Evolutionary conservation across 495 filamentous ascomycete genomes (phyloP).

Genomic region (Aspergillus baeticus): DNA sequence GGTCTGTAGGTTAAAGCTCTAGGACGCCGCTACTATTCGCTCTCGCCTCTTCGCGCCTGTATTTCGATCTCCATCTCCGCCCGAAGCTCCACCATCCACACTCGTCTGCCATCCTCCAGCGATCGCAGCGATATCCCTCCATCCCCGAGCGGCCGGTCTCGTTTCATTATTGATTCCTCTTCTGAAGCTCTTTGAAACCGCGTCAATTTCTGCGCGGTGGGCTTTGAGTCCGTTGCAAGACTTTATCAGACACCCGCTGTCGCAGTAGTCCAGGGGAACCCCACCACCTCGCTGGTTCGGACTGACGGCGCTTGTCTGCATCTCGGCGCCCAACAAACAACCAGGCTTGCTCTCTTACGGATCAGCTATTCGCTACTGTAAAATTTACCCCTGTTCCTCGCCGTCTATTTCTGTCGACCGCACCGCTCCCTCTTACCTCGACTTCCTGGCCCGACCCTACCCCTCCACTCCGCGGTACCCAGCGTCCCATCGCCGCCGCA

Average conservation of each 20-base stretch:
- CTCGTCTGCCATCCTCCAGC: not conserved
- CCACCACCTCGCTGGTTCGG: constrained; percentile 17
- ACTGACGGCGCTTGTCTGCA: constrained; percentile 21
- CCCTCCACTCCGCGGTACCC: constrained; percentile 4
- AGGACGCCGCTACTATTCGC: not conserved
- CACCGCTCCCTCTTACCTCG: constrained; percentile 3
- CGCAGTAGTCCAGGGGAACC: constrained; percentile 12
- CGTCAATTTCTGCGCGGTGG: not conserved
- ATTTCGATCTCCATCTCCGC: constrained; percentile 8
- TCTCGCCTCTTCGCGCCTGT: not conserved
- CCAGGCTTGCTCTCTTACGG: not conserved
- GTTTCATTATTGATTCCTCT: not conserved
- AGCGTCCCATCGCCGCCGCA: constrained; percentile 11
- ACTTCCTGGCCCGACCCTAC: constrained; percentile 2
- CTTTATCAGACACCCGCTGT: constrained; percentile 10
- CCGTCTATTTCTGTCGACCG: constrained; percentile 1
- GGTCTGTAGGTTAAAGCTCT: not conserved
- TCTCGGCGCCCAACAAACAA: constrained; percentile 16
- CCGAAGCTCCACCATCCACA: constrained; percentile 15
- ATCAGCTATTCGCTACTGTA: constrained; percentile 4
- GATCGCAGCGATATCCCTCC: not conserved
- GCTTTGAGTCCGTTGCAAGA: not conserved
- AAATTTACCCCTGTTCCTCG: constrained; percentile 2
- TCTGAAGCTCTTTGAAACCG: not conserved
- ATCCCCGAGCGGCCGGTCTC: not conserved